phyloP scores from a whole-genome alignment of 495 filamentous ascomycete genomes.

The Bacidia gigantensis region DNA sequence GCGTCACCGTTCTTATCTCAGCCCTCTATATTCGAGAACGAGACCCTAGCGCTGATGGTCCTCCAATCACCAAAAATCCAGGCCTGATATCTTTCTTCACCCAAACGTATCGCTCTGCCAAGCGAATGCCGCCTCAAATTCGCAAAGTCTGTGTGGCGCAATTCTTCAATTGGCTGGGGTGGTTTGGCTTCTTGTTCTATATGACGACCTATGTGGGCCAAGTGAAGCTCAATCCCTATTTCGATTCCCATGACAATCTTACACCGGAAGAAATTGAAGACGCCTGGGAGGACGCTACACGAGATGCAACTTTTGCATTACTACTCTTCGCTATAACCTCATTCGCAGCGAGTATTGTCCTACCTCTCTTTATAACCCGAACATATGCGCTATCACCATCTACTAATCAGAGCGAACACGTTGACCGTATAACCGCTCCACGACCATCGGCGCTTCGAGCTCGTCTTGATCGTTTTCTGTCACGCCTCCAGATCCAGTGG shows the following conservation, averaged over 20 bases:
- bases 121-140: slow-evolving; percentile 63
- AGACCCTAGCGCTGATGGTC: slow-evolving; percentile 59
- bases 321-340: slow-evolving; percentile 78
- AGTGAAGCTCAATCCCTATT: slow-evolving; percentile 70
- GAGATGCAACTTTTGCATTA: slow-evolving; percentile 69
- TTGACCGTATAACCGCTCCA: slow-evolving; percentile 6
- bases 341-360: slow-evolving; percentile 60
- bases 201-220: slow-evolving; percentile 84
- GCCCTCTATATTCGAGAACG: slow-evolving; percentile 55
- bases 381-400: slow-evolving; percentile 36
- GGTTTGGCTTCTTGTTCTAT: slow-evolving; percentile 93
- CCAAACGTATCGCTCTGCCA: slow-evolving; percentile 61
- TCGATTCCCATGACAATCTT: slow-evolving; percentile 62
- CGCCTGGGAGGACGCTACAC: slow-evolving; percentile 69
- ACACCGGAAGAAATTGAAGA: slow-evolving; percentile 56
- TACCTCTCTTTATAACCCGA: slow-evolving; percentile 70
- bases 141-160: slow-evolving; percentile 73
- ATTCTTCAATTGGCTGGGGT: slow-evolving; percentile 83
- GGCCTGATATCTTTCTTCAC: slow-evolving; percentile 70
- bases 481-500: slow-evolving; percentile 54
- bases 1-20: slow-evolving; percentile 50
- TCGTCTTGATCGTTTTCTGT: slow-evolving; percentile 27
- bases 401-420: slow-evolving; percentile 3
- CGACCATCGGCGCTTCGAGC: slow-evolving; percentile 12
- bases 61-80: slow-evolving; percentile 37